A percentile compares a stretch with the other conserved stretches of the same genome.
phyloP scores from a whole-genome alignment of 1,284 basidiomycete species.

The Ustilago loliicola region DNA sequence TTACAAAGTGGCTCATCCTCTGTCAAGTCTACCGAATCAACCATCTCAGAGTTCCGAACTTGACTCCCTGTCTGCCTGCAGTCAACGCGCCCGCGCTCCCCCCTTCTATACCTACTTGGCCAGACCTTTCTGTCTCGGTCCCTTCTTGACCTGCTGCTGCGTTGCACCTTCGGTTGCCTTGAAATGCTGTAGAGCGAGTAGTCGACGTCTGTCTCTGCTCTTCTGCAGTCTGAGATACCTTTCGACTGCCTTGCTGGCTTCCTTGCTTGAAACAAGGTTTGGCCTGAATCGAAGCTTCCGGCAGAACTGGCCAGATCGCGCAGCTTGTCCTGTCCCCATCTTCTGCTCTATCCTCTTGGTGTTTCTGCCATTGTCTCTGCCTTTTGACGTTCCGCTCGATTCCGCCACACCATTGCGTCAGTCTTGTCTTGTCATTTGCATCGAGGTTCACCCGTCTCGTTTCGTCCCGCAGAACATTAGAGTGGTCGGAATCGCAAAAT shows the following conservation, averaged over 20 bases:
- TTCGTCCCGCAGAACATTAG: background rate
- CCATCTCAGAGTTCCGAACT: background rate
- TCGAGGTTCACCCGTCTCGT: background rate
- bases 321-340: background rate
- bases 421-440: background rate
- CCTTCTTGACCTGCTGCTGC: background rate
- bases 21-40: background rate
- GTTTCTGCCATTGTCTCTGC: background rate
- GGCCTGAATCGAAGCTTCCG: background rate
- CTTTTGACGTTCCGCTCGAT: constrained; percentile 5
- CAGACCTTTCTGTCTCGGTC: background rate
- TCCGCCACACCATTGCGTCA: constrained; percentile 1
- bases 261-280: background rate
- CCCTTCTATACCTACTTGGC: background rate
- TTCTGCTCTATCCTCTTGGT: background rate
- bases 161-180: background rate
- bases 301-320: background rate
- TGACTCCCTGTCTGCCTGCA: background rate
- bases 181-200: background rate
- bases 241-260: background rate
- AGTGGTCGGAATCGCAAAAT: background rate
- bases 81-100: background rate
- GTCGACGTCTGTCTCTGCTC: background rate
- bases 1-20: background rate
- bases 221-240: background rate